Evolutionary conservation across 2,329 filamentous ascomycete species (phyloP), one percentile per base, ranked within the genome.

Genomic region (Macrophomina tecta): DNA sequence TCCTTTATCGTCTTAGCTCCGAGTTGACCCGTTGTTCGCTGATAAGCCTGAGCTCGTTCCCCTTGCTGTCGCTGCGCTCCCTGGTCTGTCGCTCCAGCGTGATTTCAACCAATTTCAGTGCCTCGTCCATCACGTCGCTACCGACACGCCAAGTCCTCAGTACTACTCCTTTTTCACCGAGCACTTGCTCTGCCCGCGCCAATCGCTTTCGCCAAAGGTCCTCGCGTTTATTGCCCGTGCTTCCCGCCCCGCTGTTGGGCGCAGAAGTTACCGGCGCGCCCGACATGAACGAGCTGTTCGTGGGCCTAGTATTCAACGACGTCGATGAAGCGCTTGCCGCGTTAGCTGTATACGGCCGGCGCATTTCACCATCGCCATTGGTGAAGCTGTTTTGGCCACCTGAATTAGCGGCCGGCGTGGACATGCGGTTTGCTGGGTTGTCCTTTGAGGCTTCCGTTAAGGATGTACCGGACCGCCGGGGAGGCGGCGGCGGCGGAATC

Each of bases 91-190:
- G 36, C 28, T 62, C 56, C 56, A 67, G 30, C 36, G 84, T 84
- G 68, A 84, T 81, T 75, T 84, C 84, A 3, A 93, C 86, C 67
- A 93, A 84, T 14, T 83, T 86, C 64, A 89, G 82, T 2, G 90
- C 89, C 76, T 91, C 89, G 0, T 82, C 82, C 66, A 87, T 82
- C 7, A 92, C 90, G 79, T 95, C 92, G 34, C 84, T 82, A 0
- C 92, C 92, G 11, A 85, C 85, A 49, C 90, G 84, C 92, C 92
- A 95, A 23, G 86, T 92, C 69, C 91, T 87, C 42, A 95, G 75
- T 70, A 85, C 80, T 0, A 95, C 90, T 4, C 90, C 90, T 46
- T 88, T 81, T 5, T 82, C 80, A n/a, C 87, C 86, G 9, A 94
- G 82, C 36, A 87, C 81, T 49, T 82, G 81, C 69, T 90, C 87